Conservation (phyloP, 257 asterid genomes). For the Fraxinus pennsylvanica region DNA sequence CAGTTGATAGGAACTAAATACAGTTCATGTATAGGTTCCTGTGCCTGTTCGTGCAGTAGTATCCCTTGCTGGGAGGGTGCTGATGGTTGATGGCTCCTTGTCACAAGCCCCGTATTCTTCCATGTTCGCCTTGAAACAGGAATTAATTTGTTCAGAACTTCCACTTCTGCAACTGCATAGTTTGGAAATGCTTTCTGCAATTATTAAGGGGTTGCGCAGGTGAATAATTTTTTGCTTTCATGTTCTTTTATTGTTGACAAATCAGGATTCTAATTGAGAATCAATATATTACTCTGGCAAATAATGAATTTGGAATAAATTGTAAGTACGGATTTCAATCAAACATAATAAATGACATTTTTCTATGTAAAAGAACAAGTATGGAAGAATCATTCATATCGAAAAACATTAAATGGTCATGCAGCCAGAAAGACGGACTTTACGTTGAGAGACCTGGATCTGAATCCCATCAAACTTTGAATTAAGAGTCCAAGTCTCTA, state of each 20-base stretch:
- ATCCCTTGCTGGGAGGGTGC: conserved; percentile 70
- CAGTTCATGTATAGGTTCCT: conserved; percentile 52
- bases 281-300: background rate
- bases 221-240: conserved; percentile 25
- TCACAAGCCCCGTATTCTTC: conserved; percentile 45
- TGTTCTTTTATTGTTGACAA: conserved; percentile 12
- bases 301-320: background rate
- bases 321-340: background rate
- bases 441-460: background rate
- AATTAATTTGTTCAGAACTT: conserved; percentile 71
- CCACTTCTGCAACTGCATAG: conserved; percentile 62
- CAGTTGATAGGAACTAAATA: conserved; percentile 14
- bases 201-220: conserved; percentile 75
- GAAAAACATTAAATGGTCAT: background rate
- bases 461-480: background rate
- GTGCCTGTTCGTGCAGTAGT: conserved; percentile 64
- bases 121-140: conserved; percentile 62
- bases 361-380: background rate
- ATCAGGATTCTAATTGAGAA: conserved; percentile 13
- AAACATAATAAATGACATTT: background rate
- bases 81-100: conserved; percentile 74
- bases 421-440: background rate
- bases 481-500: background rate
- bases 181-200: conserved; percentile 68
- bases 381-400: background rate